phyloP scores from a whole-genome alignment of 805 yeast genomes.

The Candida silvatica region DNA sequence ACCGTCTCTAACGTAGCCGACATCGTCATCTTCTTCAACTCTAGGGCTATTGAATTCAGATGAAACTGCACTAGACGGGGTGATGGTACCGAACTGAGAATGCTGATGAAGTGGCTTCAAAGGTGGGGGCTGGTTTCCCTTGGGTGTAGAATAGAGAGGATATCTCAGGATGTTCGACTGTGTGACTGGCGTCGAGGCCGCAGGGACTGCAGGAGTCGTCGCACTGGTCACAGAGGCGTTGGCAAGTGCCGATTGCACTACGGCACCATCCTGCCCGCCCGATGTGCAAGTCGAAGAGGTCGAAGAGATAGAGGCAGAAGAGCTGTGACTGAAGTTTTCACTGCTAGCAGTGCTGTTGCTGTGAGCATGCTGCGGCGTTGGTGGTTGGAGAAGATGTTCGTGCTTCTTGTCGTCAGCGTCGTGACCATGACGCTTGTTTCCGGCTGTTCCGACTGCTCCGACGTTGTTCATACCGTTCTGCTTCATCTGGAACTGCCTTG shows the following conservation, averaged over 20 bases:
- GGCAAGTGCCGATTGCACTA: constrained; percentile 9
- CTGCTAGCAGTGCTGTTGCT: background rate
- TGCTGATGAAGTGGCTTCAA: constrained; percentile 1
- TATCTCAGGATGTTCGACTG: background rate
- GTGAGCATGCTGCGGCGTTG: background rate
- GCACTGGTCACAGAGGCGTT: background rate
- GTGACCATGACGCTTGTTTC: constrained; percentile 1
- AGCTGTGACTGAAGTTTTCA: too few species aligned
- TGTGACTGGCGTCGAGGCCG: background rate
- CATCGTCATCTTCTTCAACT: constrained; percentile 6
- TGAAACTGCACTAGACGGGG: background rate
- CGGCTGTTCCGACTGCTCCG: background rate
- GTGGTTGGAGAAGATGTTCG: background rate
- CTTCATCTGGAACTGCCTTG: constrained; percentile 49
- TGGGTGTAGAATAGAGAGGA: background rate
- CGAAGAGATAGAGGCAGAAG: too few species aligned
- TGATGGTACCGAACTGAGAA: background rate
- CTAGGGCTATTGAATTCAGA: background rate
- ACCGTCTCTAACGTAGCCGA: constrained; percentile 9
- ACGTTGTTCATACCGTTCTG: constrained; percentile 1
- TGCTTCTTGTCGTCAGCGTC: background rate
- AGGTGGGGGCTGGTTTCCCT: background rate
- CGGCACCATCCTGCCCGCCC: background rate
- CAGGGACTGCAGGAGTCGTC: background rate
- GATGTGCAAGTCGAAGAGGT: background rate